Conservation (phyloP, 371 early-diverging fungal genomes). For the Zopfochytrium polystomum region DNA sequence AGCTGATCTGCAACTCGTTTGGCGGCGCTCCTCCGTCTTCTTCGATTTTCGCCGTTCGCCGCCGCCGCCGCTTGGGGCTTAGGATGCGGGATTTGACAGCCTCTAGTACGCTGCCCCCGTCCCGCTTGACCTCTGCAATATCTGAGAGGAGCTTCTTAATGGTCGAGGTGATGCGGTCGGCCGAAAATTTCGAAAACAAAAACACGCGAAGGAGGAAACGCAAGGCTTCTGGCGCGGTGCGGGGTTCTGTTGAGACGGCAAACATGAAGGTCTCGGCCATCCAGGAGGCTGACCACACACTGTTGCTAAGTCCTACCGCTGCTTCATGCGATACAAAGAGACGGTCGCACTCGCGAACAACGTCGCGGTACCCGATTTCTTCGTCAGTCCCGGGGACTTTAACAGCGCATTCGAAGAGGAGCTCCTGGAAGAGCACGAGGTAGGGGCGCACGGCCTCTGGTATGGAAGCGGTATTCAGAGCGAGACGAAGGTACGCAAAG, state of each 20-base stretch:
- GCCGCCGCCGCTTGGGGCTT: constrained; percentile 17
- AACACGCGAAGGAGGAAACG: constrained; percentile 53
- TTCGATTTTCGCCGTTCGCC: constrained; percentile 22
- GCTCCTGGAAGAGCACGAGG: constrained; percentile 59
- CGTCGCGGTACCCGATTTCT: constrained; percentile 53
- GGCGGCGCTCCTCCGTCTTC: constrained; percentile 4
- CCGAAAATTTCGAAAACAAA: constrained; percentile 56
- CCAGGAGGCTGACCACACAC: constrained; percentile 54
- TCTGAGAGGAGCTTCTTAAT: constrained; percentile 64
- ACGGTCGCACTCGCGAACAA: constrained; percentile 52
- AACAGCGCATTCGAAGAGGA: constrained; percentile 48
- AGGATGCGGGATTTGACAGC: constrained; percentile 49
- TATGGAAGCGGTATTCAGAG: constrained; percentile 50
- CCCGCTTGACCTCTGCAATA: constrained; percentile 59
- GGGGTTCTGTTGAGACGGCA: constrained; percentile 40
- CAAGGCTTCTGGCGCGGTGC: constrained; percentile 40
- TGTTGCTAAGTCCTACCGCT: constrained; percentile 61
- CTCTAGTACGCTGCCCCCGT: constrained; percentile 52
- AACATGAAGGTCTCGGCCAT: constrained; percentile 58
- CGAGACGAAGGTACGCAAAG: constrained; percentile 55
- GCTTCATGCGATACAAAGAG: constrained; percentile 56
- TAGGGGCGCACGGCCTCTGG: constrained; percentile 56
- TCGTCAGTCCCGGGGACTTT: constrained; percentile 28
- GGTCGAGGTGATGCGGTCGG: constrained; percentile 57
- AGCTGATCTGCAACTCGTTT: constrained; percentile 38